These are phyloP conservation scores for Saccharum officinarum DNA, from an alignment of 176 grass and related monocot genomes.

Conservation along the genomic window DNA sequence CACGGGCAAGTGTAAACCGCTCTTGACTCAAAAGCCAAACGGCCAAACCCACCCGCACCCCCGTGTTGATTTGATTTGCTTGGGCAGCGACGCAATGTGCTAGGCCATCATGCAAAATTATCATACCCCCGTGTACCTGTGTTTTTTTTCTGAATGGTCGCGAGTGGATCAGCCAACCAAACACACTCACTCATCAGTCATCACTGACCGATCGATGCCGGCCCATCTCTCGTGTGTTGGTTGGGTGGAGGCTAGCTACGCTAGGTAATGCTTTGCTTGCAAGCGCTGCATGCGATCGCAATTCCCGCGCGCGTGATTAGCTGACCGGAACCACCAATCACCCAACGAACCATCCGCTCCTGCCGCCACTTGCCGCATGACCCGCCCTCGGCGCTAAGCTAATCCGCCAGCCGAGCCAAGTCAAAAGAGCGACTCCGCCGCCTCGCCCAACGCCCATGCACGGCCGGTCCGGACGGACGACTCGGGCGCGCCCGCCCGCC, in stretches of 20 bases:
- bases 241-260: neutral
- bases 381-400: neutral
- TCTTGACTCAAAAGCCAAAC: no score
- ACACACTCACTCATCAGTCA: neutral
- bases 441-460: no score
- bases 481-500: no score
- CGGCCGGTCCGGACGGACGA: no score
- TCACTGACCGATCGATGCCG: neutral
- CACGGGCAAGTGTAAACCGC: no score
- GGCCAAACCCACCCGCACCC: no score
- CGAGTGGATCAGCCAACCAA: neutral
- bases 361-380: neutral
- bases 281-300: neutral
- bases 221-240: neutral
- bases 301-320: slow-evolving; percentile 25
- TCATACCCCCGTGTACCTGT: neutral
- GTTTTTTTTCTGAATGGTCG: neutral
- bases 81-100: no score
- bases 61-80: no score
- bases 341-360: no score
- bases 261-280: neutral
- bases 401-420: neutral
- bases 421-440: neutral
- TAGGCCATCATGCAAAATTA: neutral
- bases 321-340: slow-evolving; percentile 19